Evolutionary conservation across 768 basidiomycete genomes (phyloP), one percentile per base, ranked within the genome.

Genomic region (Panellus pusillus): DNA sequence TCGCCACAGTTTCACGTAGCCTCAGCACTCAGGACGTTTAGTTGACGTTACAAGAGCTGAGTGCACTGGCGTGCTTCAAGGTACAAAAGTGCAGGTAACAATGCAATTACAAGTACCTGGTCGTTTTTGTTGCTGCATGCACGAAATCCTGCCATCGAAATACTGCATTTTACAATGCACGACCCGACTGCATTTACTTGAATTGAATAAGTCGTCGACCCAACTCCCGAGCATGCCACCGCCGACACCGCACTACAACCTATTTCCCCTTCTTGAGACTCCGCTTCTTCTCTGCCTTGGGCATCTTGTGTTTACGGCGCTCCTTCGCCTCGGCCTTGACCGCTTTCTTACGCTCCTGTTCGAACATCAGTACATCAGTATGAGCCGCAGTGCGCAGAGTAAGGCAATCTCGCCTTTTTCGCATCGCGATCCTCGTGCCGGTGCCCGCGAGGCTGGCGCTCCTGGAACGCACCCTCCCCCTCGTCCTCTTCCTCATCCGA

Each of bases 281-380:
- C 38, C 84, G 80, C 74, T 92, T 92, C 77, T 98, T 98, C 72
- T 96, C 93, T 38, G 88, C 84, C 67, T 98, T 98, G 42, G 95
- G 91, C 79, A 98, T 93, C 75, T 98, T 98, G 62, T 82, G 78
- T 70, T 93, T 92, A 57, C 96, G 79, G 68, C 82, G 89, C 74
- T 97, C 94, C 64, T 86, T 80, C 36, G 89, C 86, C 68, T 91
- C 91, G 50, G 85, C 87, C 68, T 98, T 98, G 24, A 80, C 82
- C 4, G 86, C 84, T 66, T 91, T 91, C 73, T 98, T 98, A 19
- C 95, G 84, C 69, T 95, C 93, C 94, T 96, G 61, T 3, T 24
- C 6, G 24, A 50, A 31, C 29, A 39, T 43, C 31, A 58, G 46
- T 19, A 56, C 29, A 39, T 43, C 31, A 58, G 46, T 19, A 56